Evolutionary conservation across 2,329 filamentous ascomycete genomes (phyloP), one percentile per base, ranked within the genome.

Genomic region (Fusarium ambrosium): DNA sequence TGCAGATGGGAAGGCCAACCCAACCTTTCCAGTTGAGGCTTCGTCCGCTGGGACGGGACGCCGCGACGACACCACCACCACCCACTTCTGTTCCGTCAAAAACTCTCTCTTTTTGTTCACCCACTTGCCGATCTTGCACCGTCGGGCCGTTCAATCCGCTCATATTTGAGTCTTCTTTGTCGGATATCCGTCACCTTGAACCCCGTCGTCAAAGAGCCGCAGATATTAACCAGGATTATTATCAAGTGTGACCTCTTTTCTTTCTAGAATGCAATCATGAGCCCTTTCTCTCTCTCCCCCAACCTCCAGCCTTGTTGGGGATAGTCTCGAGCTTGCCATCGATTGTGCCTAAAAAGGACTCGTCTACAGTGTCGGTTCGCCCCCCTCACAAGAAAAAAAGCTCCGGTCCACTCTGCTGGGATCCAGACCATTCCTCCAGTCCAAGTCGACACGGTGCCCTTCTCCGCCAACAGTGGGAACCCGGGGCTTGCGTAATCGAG

Each of bases 401-500:
- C 56, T 45, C 69, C 64, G 68, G 66, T 71, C 72, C 72, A 70
- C 73, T 66, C 68, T 74, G 37, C 67, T 58, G 72, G 64, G 77
- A 76, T 71, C 67, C 72, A 77, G 77, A 71, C 71, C 66, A 70
- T 73, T 75, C 74, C 76, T 76, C 67, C 64, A 72, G 45, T 60
- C 11, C 11, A 34, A 14, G 32, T 34, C 48, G 62, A 63, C 59
- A 32, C 56, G 62, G 41, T 68, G 65, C 18, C 70, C 63, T 37
- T 37, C 41, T 61, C 71, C 68, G 65, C 68, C 65, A 37, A 37
- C 20, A 51, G 63, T 65, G 63, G 63, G 55, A 67, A 68, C 67
- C 32, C 11, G 13, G 62, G 61, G 76, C 76, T 78, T 78, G 76
- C 76, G 76, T 78, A 78, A 77, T 76, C 39, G 64, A 58, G 62